phyloP scores from a whole-genome alignment of 2,329 filamentous ascomycete species.

The Arthrobotrys sphaeroides region DNA sequence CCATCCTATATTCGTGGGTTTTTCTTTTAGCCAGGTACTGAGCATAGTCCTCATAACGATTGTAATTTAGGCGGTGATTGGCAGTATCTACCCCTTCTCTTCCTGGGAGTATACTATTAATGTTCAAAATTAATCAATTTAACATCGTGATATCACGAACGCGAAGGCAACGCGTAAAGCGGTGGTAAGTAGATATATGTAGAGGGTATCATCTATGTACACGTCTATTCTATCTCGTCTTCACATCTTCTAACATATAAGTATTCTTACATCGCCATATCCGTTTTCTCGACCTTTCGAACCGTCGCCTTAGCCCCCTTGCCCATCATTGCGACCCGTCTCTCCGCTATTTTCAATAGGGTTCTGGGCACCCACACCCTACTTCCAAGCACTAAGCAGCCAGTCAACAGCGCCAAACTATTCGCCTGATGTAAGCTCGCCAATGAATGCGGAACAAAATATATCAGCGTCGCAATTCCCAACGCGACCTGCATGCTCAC shows the following conservation, averaged over 20 bases:
- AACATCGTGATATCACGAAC: too few relatives aligned
- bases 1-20: too few relatives aligned
- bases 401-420: constrained; percentile 82
- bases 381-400: constrained; percentile 80
- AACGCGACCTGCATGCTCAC: constrained; percentile 82
- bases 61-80: background rate
- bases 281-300: constrained; percentile 6
- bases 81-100: background rate
- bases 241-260: background rate
- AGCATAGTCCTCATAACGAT: background rate
- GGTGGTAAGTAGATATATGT: constrained; percentile 13
- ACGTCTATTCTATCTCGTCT: constrained; percentile 8
- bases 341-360: constrained; percentile 68
- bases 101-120: background rate
- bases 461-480: constrained; percentile 89
- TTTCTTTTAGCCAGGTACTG: background rate
- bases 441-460: constrained; percentile 87
- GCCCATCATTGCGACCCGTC: constrained; percentile 34
- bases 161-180: background rate
- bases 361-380: constrained; percentile 77
- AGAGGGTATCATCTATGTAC: constrained; percentile 53
- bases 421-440: constrained; percentile 94
- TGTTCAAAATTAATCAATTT: too few relatives aligned
- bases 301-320: background rate
- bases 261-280: constrained; percentile 27